Evolutionary conservation across 495 filamentous ascomycete species (phyloP), one percentile per base, ranked within the genome.

Genomic region (Penicillium alfredii): DNA sequence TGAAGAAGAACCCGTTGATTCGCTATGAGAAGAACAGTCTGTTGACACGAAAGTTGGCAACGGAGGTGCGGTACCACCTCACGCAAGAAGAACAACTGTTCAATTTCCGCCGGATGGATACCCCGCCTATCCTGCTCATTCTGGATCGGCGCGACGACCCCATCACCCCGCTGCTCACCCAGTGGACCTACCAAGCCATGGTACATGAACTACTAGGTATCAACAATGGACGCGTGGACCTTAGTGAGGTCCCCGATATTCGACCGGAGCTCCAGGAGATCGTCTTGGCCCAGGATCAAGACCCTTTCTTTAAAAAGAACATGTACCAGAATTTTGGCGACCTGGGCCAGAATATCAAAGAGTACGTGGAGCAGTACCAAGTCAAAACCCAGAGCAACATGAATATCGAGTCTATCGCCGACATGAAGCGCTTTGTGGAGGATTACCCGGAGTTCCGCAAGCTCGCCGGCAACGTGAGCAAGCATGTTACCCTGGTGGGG

Each of bases 181-280:
- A 98, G 57, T 98, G 92, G 92, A 97, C 92, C 18, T 98, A 98
- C 57, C 92, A 97, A 59, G 93, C 93, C 6, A 97, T 97, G 92
- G 93, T 97, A 1, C 92, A 98, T 54, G 92, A 97, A 45, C 63
- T 96, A 15, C 73, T 97, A 21, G 93, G 92, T 9, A 95, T 98
- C 37, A 73, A 86, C 40, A 95, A 95, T 58, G 92, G 92, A 12
- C 75, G 88, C 13, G 90, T 97, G 3, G 84, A 94, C 51, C 69
- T 98, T 27, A 81, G 78, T 41, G 77, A 86, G 35, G 83, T 95
- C 0, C 89, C 88, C 21, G 92, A 96, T 35, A 77, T 96, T 31
- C 74, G 87, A 33, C 82, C 86, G 10, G 92, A 98, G 63, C 71
- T 97, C 16, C 88, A 84, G 63, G 92, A 98, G 66, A 90, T 98